Percentiles rank a stretch among this genome's conserved stretches.
Evolutionary conservation across 148 eudicot genomes (phyloP).

Genomic region (Hydrangea macrophylla): DNA sequence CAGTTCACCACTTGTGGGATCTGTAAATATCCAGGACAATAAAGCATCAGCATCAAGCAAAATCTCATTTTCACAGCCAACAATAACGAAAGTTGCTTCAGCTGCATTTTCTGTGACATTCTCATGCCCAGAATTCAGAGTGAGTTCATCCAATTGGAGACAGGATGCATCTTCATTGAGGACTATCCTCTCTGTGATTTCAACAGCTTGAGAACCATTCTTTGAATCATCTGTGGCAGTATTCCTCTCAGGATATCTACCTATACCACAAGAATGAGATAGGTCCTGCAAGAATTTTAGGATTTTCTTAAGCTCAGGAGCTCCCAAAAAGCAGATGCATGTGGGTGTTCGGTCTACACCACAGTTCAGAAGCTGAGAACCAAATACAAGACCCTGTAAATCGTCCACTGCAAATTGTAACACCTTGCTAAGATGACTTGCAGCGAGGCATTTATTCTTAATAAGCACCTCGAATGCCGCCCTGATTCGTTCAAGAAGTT

Average conservation of each 20-base stretch:
- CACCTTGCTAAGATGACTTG: conserved; percentile 69
- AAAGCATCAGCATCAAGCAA: conserved; percentile 49
- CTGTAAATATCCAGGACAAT: conserved; percentile 77
- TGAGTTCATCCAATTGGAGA: conserved; percentile 58
- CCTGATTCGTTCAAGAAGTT: conserved; percentile 74
- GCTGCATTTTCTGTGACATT: conserved; percentile 23
- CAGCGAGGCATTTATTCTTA: conserved; percentile 65
- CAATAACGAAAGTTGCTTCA: conserved; percentile 22
- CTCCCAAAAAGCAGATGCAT: conserved; percentile 89
- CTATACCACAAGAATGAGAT: conserved; percentile 61
- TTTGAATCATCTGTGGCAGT: conserved; percentile 39
- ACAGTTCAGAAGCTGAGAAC: conserved; percentile 63
- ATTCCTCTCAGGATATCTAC: conserved; percentile 60
- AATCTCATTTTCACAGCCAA: conserved; percentile 21
- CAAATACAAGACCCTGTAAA: conserved; percentile 60
- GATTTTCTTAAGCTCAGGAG: conserved; percentile 63
- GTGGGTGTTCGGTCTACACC: conserved; percentile 69
- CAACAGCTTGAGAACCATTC: conserved; percentile 28
- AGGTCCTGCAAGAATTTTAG: conserved; percentile 68
- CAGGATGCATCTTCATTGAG: conserved; percentile 56
- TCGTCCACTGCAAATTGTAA: conserved; percentile 69
- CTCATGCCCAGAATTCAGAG: conserved; percentile 17
- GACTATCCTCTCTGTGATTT: conserved; percentile 45
- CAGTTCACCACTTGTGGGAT: conserved; percentile 57
- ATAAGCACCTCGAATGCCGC: conserved; percentile 51